These are phyloP conservation scores for Thraustotheca clavata DNA, from an alignment of 352 stramenopile genomes.

Conservation along the genomic window DNA sequence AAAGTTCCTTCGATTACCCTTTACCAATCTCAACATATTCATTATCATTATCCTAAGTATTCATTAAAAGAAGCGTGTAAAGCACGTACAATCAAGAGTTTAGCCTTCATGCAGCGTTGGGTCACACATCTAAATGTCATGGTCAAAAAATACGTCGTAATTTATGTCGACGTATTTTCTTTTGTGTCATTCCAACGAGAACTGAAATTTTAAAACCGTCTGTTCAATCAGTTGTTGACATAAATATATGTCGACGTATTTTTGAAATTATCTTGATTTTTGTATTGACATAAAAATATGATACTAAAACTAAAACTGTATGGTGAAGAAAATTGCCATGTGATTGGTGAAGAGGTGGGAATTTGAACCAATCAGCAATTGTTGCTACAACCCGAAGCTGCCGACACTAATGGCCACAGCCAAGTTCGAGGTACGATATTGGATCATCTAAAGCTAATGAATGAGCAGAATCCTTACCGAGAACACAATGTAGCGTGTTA, in stretches of 20 bases:
- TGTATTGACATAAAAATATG: not conserved
- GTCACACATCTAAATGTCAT: slow-evolving; percentile 12
- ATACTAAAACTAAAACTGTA: not conserved
- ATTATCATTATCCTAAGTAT: slow-evolving; percentile 4
- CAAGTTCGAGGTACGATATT: slow-evolving; percentile 1
- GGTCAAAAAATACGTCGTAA: not conserved
- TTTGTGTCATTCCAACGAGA: not conserved
- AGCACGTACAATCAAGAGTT: slow-evolving; percentile 12
- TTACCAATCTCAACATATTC: not conserved
- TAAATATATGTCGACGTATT: not conserved
- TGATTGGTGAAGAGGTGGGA: not conserved
- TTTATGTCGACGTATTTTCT: not conserved
- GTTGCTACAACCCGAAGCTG: not conserved
- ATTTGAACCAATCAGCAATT: not conserved
- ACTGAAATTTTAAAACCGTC: not conserved
- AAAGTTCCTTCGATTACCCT: not conserved
- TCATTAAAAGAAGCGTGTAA: not conserved
- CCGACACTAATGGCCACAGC: not conserved
- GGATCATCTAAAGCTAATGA: not conserved
- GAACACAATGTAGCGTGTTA: not conserved
- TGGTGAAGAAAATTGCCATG: not conserved
- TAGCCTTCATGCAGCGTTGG: slow-evolving; percentile 13
- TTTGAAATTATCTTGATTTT: not conserved
- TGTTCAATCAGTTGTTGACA: not conserved
- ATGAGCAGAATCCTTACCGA: not conserved